Evolutionary conservation across 371 early-diverging fungal species (phyloP).

Genomic region (Mortierella sp.): DNA sequence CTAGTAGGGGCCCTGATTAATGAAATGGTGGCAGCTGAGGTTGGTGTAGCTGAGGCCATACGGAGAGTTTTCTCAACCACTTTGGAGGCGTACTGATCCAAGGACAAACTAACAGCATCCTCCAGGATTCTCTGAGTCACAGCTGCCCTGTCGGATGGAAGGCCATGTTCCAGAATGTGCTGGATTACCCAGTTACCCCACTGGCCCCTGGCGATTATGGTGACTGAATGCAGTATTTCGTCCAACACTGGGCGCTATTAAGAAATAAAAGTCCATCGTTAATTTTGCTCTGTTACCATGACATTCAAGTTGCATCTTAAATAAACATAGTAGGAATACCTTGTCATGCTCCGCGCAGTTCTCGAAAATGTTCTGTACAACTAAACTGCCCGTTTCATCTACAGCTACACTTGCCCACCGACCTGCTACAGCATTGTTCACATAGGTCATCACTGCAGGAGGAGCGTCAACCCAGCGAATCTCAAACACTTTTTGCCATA

Average conservation of each 20-base stretch:
- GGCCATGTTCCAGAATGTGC: slow-evolving; percentile 77
- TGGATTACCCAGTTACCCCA: slow-evolving; percentile 89
- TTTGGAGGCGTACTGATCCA: slow-evolving; percentile 83
- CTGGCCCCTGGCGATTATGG: slow-evolving; percentile 74
- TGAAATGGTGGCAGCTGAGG: background rate
- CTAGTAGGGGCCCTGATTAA: background rate
- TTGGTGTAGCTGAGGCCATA: slow-evolving; percentile 48
- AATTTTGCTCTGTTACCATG: background rate
- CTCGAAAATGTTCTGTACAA: slow-evolving; percentile 86
- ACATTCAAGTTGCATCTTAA: too few relatives aligned
- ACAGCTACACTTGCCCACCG: slow-evolving; percentile 78
- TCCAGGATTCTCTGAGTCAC: slow-evolving; percentile 64
- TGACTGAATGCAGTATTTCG: slow-evolving; percentile 68
- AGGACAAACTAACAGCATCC: slow-evolving; percentile 61
- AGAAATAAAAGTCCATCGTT: background rate
- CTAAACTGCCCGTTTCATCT: slow-evolving; percentile 82
- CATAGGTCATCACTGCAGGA: slow-evolving; percentile 66
- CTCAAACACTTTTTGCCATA: slow-evolving; percentile 84
- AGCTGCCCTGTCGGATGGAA: slow-evolving; percentile 57
- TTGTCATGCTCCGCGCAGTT: slow-evolving; percentile 72
- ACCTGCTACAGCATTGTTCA: slow-evolving; percentile 66
- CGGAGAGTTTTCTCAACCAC: slow-evolving; percentile 83
- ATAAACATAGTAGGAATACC: slow-evolving; percentile 24
- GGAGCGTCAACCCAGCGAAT: slow-evolving; percentile 66
- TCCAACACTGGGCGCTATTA: slow-evolving; percentile 62